Conservation (phyloP, 2,329 filamentous ascomycete genomes). For the Hysterium pulicare region DNA sequence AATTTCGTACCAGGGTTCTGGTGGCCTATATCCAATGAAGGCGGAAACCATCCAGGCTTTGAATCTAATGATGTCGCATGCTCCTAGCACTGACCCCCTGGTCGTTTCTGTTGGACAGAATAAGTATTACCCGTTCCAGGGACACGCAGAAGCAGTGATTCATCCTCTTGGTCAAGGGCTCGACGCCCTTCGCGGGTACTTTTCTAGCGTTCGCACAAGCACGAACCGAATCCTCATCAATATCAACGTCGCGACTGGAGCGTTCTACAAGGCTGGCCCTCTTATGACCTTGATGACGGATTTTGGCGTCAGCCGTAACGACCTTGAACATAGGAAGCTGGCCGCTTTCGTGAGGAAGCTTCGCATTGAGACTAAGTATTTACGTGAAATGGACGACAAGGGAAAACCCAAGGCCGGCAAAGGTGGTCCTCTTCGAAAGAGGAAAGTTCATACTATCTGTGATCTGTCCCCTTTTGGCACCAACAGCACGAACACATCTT, state of each 20-base stretch:
- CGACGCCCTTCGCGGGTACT: conserved; percentile 59
- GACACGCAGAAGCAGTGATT: conserved; percentile 45
- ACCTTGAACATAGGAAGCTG: conserved; percentile 10
- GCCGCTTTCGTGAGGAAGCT: conserved; percentile 36
- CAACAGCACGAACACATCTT: conserved; percentile 29
- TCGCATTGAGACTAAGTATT: conserved; percentile 40
- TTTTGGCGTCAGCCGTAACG: conserved; percentile 7
- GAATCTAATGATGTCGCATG: conserved; percentile 55
- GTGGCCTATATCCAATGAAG: conserved; percentile 42
- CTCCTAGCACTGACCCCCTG: conserved; percentile 39
- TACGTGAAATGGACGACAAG: conserved; percentile 33
- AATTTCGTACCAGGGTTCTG: conserved; percentile 37
- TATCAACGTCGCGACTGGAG: conserved; percentile 59
- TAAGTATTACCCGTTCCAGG: conserved; percentile 39
- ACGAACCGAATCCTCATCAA: conserved; percentile 59
- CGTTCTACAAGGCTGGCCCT: conserved; percentile 53
- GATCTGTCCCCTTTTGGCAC: conserved; percentile 32
- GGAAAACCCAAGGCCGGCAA: conserved; percentile 18
- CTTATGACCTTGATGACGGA: conserved; percentile 35
- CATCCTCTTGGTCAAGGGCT: conserved; percentile 50
- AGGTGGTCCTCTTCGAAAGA: conserved; percentile 19
- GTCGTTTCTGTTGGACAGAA: conserved; percentile 52
- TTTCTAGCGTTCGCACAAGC: conserved; percentile 58
- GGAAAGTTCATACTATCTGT: conserved; percentile 38
- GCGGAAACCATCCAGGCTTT: conserved; percentile 54